Conservation (phyloP, 2,329 filamentous ascomycete species). For the Ascosphaera pollenicola region DNA sequence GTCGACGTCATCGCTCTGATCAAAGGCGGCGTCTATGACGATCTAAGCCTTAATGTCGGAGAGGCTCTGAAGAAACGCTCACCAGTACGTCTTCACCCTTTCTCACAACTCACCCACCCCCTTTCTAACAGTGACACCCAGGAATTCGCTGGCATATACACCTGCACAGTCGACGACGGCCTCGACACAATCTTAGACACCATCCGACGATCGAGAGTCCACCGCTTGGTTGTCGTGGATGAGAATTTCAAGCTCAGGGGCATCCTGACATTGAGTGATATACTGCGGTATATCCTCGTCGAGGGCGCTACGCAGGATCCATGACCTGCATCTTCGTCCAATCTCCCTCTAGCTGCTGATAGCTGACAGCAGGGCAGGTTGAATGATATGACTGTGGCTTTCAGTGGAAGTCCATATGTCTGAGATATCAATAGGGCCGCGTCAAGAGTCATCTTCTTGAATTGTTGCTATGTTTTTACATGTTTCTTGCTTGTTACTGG, state of each 20-base stretch:
- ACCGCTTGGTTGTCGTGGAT: slow-evolving; percentile 81
- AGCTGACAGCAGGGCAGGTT: too few species aligned
- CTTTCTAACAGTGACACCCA: slow-evolving; percentile 10
- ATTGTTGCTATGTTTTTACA: too few species aligned
- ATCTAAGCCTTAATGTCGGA: slow-evolving; percentile 64
- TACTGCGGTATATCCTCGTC: slow-evolving; percentile 80
- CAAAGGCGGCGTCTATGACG: slow-evolving; percentile 81
- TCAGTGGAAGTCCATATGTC: too few species aligned
- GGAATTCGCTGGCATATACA: slow-evolving; percentile 94
- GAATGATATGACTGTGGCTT: too few species aligned
- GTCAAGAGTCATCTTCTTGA: too few species aligned
- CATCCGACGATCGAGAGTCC: slow-evolving; percentile 81
- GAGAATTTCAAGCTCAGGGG: slow-evolving; percentile 70
- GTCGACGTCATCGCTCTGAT: slow-evolving; percentile 94
- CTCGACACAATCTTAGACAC: slow-evolving; percentile 95
- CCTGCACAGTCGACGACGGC: slow-evolving; percentile 74
- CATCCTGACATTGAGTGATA: slow-evolving; percentile 84
- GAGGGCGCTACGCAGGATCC: slow-evolving; percentile 29
- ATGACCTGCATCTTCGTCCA: too few species aligned
- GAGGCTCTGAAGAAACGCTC: slow-evolving; percentile 72
- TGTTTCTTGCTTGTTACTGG: too few species aligned
- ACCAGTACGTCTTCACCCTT: slow-evolving; percentile 29
- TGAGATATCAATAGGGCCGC: too few species aligned
- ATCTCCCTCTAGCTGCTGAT: too few species aligned
- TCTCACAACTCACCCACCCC: neutral